A percentile compares a stretch with the other conserved stretches of the same genome.
Conservation (phyloP, 1,139 yeast species). For the Debaryomycetaceae sp. region DNA sequence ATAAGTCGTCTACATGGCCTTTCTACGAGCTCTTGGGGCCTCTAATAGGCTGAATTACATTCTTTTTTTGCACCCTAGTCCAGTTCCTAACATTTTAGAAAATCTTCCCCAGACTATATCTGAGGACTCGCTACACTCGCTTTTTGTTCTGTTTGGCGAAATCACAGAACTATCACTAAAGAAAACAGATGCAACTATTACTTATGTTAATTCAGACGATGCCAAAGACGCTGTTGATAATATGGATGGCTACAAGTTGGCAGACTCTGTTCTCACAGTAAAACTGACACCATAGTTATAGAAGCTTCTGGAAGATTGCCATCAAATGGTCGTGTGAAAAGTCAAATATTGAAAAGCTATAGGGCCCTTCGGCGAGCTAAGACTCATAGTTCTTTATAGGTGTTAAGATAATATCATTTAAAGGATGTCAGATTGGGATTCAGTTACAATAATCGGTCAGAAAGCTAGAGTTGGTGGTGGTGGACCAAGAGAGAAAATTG, state of each 20-base stretch:
- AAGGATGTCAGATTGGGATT: conserved; percentile 76
- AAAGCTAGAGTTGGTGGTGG: conserved; percentile 85
- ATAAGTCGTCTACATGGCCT: too few relatives aligned
- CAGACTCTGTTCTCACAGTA: conserved; percentile 8
- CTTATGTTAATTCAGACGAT: conserved; percentile 11
- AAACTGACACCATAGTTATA: neutral
- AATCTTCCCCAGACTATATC: conserved; percentile 8
- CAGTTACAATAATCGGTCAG: conserved; percentile 82
- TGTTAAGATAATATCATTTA: neutral
- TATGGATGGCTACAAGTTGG: conserved; percentile 11
- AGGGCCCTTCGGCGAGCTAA: neutral
- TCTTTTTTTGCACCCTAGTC: too few relatives aligned
- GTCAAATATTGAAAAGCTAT: neutral
- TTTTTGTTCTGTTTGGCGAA: conserved; percentile 12
- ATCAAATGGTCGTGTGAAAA: neutral
- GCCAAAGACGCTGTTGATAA: conserved; percentile 11
- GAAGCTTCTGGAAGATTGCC: conserved; percentile 3
- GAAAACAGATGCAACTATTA: conserved; percentile 5
- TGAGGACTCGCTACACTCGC: conserved; percentile 7
- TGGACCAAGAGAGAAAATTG: conserved; percentile 85
- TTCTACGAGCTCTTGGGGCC: too few relatives aligned
- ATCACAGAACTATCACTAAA: conserved; percentile 4
- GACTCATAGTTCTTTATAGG: neutral
- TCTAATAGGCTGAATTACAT: too few relatives aligned
- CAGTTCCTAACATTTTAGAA: conserved; percentile 8